Percentiles rank a stretch among this genome's conserved stretches.
Conservation (phyloP, 2,329 filamentous ascomycete genomes). For the Hansfordia pulvinata region DNA sequence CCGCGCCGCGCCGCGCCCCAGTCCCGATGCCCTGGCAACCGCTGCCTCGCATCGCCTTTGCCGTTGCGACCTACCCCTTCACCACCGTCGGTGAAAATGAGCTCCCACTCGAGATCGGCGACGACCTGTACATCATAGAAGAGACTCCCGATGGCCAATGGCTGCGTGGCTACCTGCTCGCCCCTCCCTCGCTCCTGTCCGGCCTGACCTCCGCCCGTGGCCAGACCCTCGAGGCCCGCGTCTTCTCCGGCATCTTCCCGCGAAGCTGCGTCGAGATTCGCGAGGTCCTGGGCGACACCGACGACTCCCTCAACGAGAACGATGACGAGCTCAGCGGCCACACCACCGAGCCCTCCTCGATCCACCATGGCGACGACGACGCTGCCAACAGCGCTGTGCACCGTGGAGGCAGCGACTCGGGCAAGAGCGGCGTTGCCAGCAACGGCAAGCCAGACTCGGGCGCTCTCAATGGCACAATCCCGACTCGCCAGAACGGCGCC, state of each 20-base stretch:
- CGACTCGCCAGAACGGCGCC: no score
- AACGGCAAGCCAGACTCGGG: conserved; percentile 16
- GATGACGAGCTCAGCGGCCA: conserved; percentile 20
- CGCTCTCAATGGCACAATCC: no score
- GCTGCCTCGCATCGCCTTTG: conserved; percentile 92
- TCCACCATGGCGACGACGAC: no score
- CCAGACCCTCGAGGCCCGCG: conserved; percentile 84
- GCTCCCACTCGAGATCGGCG: conserved; percentile 90
- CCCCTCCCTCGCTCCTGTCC: conserved; percentile 82
- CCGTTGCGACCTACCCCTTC: conserved; percentile 91
- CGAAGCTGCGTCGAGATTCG: conserved; percentile 88
- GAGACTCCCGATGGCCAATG: conserved; percentile 85
- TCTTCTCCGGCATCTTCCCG: conserved; percentile 98
- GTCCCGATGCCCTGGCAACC: conserved; percentile 92
- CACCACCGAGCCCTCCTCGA: no score
- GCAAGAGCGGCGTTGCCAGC: conserved; percentile 35
- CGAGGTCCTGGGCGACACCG: conserved; percentile 72
- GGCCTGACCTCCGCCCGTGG: conserved; percentile 84
- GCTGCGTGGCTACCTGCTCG: conserved; percentile 91
- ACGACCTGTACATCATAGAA: conserved; percentile 98
- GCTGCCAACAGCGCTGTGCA: conserved; percentile 16
- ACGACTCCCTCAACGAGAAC: conserved; percentile 31
- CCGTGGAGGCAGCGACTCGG: conserved; percentile 30
- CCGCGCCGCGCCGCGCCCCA: no score
- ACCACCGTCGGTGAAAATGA: conserved; percentile 75